Evolutionary conservation across 345 rosid genomes (phyloP), one percentile per base, ranked within the genome.

Genomic region (Lagerstroemia speciosa): DNA sequence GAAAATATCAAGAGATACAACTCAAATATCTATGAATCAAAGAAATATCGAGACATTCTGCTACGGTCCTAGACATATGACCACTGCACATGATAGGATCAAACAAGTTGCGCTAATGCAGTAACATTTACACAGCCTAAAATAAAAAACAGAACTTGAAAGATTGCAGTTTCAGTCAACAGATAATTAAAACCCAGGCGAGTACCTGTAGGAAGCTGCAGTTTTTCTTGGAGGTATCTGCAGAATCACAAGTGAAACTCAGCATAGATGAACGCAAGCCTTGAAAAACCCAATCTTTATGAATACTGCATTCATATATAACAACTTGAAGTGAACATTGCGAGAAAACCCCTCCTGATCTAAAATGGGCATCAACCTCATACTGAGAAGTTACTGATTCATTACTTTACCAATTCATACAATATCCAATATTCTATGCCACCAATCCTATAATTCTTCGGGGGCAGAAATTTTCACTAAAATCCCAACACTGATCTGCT

Each of bases 191-290:
- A 70, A 43, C 66, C 72, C 67, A 64, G 58, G 74, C 36, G 69
- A 69, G 61, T 69, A 95, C 99, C 98, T 92, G 97, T 92, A 92
- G 26, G 99, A 90, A 73, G 96, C 98, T 64, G 97, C 96, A 73
- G 81, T 92, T 87, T 87, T 90, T 76, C 99, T 80, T 10, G 99
- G 98, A 33, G 99, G 99, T 87, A 95, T 95, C 99, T 92, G 93
- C 92, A 88, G 63, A 57, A 83, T 63, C 78, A 75, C 43, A 69
- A 40, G 14, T 11, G 20, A 68, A 72, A 71, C 69, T 71, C 41
- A 71, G 38, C 64, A 22, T 33, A 2, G 15, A 33, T 27, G 24
- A 40, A 20, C 31, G 27, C 32, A n/a, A 33, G 26, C 32, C 67
- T 22, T 9, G 1, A 65, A 38, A 37, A 8, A 5, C 2, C 1